Evolutionary conservation across 2,329 filamentous ascomycete species (phyloP), one percentile per base, ranked within the genome.

Genomic region (Alternaria sp.): DNA sequence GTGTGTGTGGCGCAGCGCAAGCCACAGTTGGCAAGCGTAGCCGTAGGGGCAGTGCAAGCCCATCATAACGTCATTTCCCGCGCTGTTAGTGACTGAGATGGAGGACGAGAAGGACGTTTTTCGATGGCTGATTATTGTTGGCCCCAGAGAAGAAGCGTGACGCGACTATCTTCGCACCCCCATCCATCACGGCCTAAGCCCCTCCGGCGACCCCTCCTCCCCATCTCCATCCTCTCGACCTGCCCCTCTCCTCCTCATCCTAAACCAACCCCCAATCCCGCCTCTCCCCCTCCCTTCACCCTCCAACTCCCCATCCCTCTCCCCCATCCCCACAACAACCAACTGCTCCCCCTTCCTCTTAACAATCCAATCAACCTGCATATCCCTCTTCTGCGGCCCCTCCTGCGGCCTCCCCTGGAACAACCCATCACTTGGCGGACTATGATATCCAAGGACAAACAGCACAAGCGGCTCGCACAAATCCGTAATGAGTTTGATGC

Each of bases 401-500:
- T 63, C 54, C n/a, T 51, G 49, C n/a, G 60, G 45, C 10, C 54
- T n/a, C 0, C 58, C 57, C 4, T 21, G 15, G 2, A 64, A 64
- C 1, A 64, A 4, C 0, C 50, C 43, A 5, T 64, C 52, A 2
- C 10, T 4, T 1, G 52, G 61, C 4, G 54, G 52, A 12, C 45
- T 54, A 46, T 62, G 62, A 8, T 65, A 62, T 7, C 62, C 62
- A 1, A 65, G 54, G 0, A 65, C 49, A 32, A 65, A 65, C 0
- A 65, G n/a, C 0, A 62, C 54, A 4, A 65, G 59, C 5, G 59
- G 62, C 30, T 65, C 62, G 46, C 62, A 62, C 1, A 65, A 4
- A 17, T 65, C 62, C n/a, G 62, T 61, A 13, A 65, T 46, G 15
- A 65, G 59, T 19, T 44, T 25, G 19, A 65, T 36, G 19, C 62